These are phyloP conservation scores for Bimuria novae-zelandiae DNA, from an alignment of 2,329 filamentous ascomycete genomes.

Conservation along the genomic window DNA sequence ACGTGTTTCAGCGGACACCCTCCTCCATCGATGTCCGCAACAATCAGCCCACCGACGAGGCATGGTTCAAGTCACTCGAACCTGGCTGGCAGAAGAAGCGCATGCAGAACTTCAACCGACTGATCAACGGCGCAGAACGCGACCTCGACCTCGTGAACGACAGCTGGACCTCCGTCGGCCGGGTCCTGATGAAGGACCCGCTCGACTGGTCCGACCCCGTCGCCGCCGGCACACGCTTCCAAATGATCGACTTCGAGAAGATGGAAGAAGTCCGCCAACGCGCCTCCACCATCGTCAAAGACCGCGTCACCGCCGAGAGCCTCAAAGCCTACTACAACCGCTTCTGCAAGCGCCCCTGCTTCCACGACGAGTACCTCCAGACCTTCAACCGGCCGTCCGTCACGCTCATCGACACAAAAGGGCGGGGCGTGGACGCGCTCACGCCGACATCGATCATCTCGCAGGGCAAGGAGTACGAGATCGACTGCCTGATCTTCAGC, in stretches of 20 bases:
- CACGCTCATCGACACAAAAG: slow-evolving; percentile 63
- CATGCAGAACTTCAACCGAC: too few species aligned
- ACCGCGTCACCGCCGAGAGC: slow-evolving; percentile 55
- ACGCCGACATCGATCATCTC: slow-evolving; percentile 53
- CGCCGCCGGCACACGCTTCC: too few species aligned
- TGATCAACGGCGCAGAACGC: too few species aligned
- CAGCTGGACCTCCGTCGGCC: too few species aligned
- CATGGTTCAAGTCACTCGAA: too few species aligned
- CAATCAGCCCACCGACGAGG: too few species aligned
- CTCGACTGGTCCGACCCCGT: too few species aligned
- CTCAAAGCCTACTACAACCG: slow-evolving; percentile 65
- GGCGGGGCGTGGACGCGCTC: slow-evolving; percentile 54
- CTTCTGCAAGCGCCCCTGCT: slow-evolving; percentile 68
- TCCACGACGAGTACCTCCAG: slow-evolving; percentile 63
- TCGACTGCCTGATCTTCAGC: slow-evolving; percentile 54
- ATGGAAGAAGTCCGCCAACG: slow-evolving; percentile 52
- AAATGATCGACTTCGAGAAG: too few species aligned
- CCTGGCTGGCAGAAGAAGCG: too few species aligned
- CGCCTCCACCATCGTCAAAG: slow-evolving; percentile 58
- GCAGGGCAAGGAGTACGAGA: slow-evolving; percentile 53
- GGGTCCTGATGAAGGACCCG: too few species aligned
- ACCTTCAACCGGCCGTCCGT: slow-evolving; percentile 65
- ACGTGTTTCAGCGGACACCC: slow-evolving; percentile 52
- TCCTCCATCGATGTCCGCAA: slow-evolving; percentile 39
- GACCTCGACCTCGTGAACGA: too few species aligned